Evolutionary conservation across 495 filamentous ascomycete genomes (phyloP).

Genomic region (Daldinia childiae): DNA sequence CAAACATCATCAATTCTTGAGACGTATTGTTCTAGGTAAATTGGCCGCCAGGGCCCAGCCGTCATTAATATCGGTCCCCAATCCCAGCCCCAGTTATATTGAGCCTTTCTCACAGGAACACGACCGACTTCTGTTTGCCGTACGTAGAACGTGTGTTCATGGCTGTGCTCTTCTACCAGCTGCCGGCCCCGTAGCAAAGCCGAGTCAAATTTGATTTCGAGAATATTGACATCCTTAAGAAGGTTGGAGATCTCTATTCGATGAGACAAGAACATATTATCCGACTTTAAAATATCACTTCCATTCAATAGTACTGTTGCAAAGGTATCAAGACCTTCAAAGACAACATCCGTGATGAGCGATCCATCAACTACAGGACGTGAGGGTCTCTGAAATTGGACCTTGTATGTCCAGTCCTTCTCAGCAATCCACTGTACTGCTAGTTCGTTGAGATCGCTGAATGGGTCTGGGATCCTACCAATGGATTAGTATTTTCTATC

Average conservation of each 20-base stretch:
- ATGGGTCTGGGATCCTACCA: constrained; percentile 66
- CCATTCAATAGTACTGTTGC: constrained; percentile 68
- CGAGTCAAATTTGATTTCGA: constrained; percentile 57
- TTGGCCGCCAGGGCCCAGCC: constrained; percentile 75
- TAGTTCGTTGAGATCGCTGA: constrained; percentile 73
- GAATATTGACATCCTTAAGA: constrained; percentile 36
- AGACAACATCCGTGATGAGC: constrained; percentile 59
- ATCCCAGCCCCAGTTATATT: constrained; percentile 85
- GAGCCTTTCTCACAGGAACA: constrained; percentile 57
- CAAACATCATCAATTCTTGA: constrained; percentile 65
- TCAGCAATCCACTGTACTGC: constrained; percentile 75
- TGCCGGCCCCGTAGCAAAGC: constrained; percentile 53
- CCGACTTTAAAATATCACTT: constrained; percentile 60
- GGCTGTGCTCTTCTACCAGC: constrained; percentile 52
- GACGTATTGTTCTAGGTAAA: constrained; percentile 67
- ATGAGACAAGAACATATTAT: constrained; percentile 73
- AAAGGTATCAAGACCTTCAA: constrained; percentile 74
- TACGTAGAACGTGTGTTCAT: constrained; percentile 58
- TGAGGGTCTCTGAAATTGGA: constrained; percentile 58
- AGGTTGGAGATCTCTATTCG: constrained; percentile 53
- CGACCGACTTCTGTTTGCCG: constrained; percentile 57
- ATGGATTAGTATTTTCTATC: constrained; percentile 26
- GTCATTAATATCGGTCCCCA: constrained; percentile 80
- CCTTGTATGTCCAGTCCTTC: constrained; percentile 66
- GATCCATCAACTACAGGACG: constrained; percentile 52